Percentiles rank a stretch among this genome's conserved stretches.
These are phyloP conservation scores for Juncus inflexus DNA, from an alignment of 176 grass and related monocot species.

Conservation along the genomic window DNA sequence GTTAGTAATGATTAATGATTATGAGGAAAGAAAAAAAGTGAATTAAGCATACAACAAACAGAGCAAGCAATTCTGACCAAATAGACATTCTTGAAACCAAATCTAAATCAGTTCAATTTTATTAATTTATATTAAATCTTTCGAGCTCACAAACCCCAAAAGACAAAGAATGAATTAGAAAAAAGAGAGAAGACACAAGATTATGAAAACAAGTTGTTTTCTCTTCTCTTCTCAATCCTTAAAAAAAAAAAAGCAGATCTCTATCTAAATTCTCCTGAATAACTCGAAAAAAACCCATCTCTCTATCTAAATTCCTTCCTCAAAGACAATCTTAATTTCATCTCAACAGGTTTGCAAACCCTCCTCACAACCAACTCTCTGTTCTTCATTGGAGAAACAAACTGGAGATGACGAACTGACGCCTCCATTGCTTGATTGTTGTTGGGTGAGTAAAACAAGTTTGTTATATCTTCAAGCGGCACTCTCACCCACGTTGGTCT, in stretches of 20 bases:
- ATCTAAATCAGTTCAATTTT: too few species aligned
- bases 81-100: too few species aligned
- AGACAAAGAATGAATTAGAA: background rate
- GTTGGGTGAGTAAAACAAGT: conserved; percentile 7
- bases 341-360: conserved; percentile 2
- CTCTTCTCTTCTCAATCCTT: too few species aligned
- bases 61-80: too few species aligned
- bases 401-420: background rate
- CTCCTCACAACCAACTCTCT: background rate
- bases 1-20: too few species aligned
- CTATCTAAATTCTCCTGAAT: too few species aligned
- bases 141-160: background rate
- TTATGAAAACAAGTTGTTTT: background rate
- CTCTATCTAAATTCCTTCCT: conserved; percentile 24
- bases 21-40: too few species aligned
- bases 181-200: conserved; percentile 5
- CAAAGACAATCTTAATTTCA: conserved; percentile 12
- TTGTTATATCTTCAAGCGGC: conserved; percentile 23
- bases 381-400: conserved; percentile 1
- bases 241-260: too few species aligned
- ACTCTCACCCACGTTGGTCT: conserved; percentile 4
- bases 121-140: too few species aligned
- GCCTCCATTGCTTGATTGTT: background rate
- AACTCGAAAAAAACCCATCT: conserved; percentile 9
- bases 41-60: too few species aligned